phyloP scores from a whole-genome alignment of 768 basidiomycete species.

The Porpolomopsis calyptriformis region DNA sequence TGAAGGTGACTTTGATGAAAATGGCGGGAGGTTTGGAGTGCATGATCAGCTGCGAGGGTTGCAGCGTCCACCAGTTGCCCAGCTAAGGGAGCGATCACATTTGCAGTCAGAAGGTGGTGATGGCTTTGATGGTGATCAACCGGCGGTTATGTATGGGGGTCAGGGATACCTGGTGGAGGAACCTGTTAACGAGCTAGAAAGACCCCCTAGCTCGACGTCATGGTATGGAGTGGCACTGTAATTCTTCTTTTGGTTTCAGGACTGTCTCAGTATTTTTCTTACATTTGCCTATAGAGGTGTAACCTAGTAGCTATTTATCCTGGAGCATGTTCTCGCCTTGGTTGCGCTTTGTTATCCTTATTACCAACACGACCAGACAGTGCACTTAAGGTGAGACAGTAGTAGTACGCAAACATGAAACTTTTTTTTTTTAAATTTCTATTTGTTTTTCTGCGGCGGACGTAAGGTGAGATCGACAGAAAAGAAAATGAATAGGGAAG shows the following conservation, averaged over 20 bases:
- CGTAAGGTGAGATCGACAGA: neutral
- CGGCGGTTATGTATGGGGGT: neutral
- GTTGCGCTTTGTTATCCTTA: neutral
- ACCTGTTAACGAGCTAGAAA: neutral
- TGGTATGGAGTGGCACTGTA: conserved; percentile 10
- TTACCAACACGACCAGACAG: neutral
- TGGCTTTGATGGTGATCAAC: neutral
- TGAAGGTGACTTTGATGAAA: conserved; percentile 22
- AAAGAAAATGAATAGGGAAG: neutral
- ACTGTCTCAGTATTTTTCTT: conserved; percentile 2
- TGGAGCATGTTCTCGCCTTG: neutral
- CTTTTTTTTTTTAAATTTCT: neutral
- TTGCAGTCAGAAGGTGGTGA: neutral
- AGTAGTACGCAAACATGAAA: neutral
- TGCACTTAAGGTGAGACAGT: no score
- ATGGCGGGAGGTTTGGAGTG: neutral
- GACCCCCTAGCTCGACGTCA: conserved; percentile 4
- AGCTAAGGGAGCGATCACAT: neutral
- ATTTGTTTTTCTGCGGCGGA: neutral
- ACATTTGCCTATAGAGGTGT: conserved; percentile 7
- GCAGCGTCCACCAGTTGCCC: neutral
- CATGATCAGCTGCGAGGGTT: neutral
- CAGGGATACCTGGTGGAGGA: neutral
- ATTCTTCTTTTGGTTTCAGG: neutral
- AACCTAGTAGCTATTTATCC: conserved; percentile 4